A percentile compares a stretch with the other conserved stretches of the same genome.
Conservation (phyloP, 116 monocot species). For the Dioscorea cayenensis region DNA sequence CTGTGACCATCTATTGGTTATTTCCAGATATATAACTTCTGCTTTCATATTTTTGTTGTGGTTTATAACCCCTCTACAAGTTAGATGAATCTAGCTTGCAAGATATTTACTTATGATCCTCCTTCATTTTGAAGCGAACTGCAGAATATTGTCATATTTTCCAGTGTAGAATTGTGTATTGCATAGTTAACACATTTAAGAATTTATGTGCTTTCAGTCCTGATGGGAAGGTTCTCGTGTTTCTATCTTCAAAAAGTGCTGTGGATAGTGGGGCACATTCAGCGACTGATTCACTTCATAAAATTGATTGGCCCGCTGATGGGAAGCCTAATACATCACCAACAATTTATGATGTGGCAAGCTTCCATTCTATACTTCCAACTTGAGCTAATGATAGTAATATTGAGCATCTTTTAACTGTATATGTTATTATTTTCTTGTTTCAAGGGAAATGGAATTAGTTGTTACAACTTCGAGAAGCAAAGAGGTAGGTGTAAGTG, state of each 20-base stretch:
- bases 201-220: conserved; percentile 43
- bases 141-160: no score
- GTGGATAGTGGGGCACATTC: conserved; percentile 92
- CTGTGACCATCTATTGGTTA: no score
- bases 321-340: conserved; percentile 29
- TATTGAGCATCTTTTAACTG: background rate
- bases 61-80: no score
- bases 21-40: no score
- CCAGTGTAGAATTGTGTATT: background rate
- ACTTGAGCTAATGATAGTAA: background rate
- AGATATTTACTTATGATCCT: no score
- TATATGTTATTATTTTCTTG: no score
- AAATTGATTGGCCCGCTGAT: conserved; percentile 70
- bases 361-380: background rate
- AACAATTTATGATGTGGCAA: conserved; percentile 70
- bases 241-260: conserved; percentile 79
- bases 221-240: conserved; percentile 84
- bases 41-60: no score
- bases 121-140: background rate
- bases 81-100: no score
- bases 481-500: no score
- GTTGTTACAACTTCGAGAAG: no score
- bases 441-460: no score
- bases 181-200: conserved; percentile 1
- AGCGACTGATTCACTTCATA: conserved; percentile 88